Conservation (phyloP, 768 basidiomycete species). For the Russula abietina region DNA sequence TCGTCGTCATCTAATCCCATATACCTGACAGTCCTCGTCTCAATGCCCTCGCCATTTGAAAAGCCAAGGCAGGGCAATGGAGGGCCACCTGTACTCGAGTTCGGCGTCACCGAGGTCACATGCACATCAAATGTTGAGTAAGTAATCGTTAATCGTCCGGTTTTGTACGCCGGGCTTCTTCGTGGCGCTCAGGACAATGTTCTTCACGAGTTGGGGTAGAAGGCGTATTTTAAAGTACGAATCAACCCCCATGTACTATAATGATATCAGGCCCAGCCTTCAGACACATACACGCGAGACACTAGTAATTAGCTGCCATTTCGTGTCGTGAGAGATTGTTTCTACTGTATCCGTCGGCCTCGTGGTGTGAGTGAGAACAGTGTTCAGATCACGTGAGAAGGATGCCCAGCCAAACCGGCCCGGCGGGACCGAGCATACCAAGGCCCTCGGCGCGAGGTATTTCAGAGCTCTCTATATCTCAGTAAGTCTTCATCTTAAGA, state of each 20-base stretch:
- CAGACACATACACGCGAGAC: too few species aligned
- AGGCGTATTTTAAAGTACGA: not conserved
- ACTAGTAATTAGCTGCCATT: too few species aligned
- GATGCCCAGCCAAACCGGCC: too few species aligned
- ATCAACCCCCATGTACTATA: not conserved
- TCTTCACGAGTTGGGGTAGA: not conserved
- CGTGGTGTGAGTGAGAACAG: too few species aligned
- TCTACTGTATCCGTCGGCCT: too few species aligned
- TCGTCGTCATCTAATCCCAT: not conserved
- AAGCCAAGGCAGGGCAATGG: not conserved
- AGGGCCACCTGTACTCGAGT: conserved; percentile 11
- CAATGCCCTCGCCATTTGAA: conserved; percentile 7
- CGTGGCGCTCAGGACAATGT: not conserved
- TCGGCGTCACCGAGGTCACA: conserved; percentile 8
- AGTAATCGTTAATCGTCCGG: not conserved
- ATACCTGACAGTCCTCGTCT: conserved; percentile 6
- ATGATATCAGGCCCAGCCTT: too few species aligned
- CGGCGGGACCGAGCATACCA: too few species aligned
- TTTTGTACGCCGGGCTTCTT: not conserved
- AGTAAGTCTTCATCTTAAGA: not conserved
- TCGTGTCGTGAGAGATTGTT: too few species aligned
- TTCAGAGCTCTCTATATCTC: not conserved
- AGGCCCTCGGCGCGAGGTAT: too few species aligned
- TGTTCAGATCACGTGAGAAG: too few species aligned
- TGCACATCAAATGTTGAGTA: not conserved